Evolutionary conservation across 2,329 filamentous ascomycete genomes (phyloP).

Genomic region (Eutypa lata): DNA sequence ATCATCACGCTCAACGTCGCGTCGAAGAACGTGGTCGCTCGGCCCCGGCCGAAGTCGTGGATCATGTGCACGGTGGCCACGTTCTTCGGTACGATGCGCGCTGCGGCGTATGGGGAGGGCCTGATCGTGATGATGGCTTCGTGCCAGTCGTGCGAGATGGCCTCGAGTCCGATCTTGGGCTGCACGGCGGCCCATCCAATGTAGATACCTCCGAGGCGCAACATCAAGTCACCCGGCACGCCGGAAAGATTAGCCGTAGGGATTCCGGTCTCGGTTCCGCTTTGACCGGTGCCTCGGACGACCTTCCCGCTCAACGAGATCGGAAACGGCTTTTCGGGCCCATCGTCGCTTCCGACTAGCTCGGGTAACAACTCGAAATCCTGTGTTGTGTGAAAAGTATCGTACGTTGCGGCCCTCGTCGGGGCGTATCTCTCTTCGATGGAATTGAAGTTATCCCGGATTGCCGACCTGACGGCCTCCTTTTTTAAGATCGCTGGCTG

Average conservation of each 20-base stretch:
- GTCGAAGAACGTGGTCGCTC: slow-evolving; percentile 41
- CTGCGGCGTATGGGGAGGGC: slow-evolving; percentile 44
- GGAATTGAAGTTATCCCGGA: slow-evolving; percentile 28
- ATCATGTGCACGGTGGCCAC: slow-evolving; percentile 53
- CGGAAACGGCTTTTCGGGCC: slow-evolving; percentile 52
- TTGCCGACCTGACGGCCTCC: slow-evolving; percentile 33
- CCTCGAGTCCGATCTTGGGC: slow-evolving; percentile 29
- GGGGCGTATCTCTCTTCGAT: slow-evolving; percentile 36
- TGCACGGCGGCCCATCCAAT: slow-evolving; percentile 59
- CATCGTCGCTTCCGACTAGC: slow-evolving; percentile 46
- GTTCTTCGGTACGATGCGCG: slow-evolving; percentile 46
- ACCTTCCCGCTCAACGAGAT: slow-evolving; percentile 49
- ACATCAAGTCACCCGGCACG: slow-evolving; percentile 49
- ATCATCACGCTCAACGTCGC: slow-evolving; percentile 50
- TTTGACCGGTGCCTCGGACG: slow-evolving; percentile 40
- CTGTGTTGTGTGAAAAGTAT: slow-evolving; percentile 26
- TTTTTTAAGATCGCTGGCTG: slow-evolving; percentile 32
- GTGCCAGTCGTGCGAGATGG: slow-evolving; percentile 48
- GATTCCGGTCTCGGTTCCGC: slow-evolving; percentile 38
- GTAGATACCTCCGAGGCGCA: slow-evolving; percentile 59
- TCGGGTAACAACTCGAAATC: slow-evolving; percentile 30
- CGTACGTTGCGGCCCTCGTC: slow-evolving; percentile 32
- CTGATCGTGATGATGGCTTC: slow-evolving; percentile 57
- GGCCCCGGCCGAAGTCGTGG: slow-evolving; percentile 44
- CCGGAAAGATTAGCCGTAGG: slow-evolving; percentile 53